Conservation (phyloP, 2,329 filamentous ascomycete species). For the Arthroderma uncinatum region DNA sequence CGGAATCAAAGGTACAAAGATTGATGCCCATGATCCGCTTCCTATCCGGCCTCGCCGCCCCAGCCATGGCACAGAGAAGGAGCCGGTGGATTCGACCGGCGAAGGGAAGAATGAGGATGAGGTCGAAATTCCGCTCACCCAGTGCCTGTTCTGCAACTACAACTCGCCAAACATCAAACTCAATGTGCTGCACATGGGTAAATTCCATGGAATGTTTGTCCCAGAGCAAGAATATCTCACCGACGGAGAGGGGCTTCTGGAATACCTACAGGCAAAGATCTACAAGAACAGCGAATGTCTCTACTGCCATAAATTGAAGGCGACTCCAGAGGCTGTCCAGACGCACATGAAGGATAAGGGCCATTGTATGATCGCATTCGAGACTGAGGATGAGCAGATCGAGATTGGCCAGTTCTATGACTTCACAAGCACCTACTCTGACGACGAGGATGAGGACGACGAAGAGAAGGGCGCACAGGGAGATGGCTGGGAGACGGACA, state of each 20-base stretch:
- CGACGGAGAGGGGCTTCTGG: conserved; percentile 69
- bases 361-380: conserved; percentile 93
- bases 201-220: conserved; percentile 89
- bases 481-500: conserved; percentile 93
- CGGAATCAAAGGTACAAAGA: conserved; percentile 56
- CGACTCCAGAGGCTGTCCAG: conserved; percentile 67
- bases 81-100: conserved; percentile 20
- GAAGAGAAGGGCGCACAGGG: conserved; percentile 47
- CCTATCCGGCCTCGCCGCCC: conserved; percentile 33
- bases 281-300: conserved; percentile 72
- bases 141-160: conserved; percentile 87
- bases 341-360: conserved; percentile 96
- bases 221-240: conserved; percentile 78
- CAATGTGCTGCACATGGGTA: conserved; percentile 81
- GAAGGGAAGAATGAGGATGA: conserved; percentile 29
- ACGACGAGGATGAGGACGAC: conserved; percentile 48
- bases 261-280: conserved; percentile 68
- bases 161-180: conserved; percentile 63
- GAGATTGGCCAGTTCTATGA: conserved; percentile 96
- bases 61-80: conserved; percentile 27
- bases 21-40: conserved; percentile 41
- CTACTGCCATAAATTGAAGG: conserved; percentile 73
- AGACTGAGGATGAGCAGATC: conserved; percentile 76
- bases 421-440: conserved; percentile 89
- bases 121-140: conserved; percentile 32